Percentiles rank a stretch among this genome's conserved stretches.
Evolutionary conservation across 1,284 basidiomycete species (phyloP).

Genomic region (Mycena citricolor): DNA sequence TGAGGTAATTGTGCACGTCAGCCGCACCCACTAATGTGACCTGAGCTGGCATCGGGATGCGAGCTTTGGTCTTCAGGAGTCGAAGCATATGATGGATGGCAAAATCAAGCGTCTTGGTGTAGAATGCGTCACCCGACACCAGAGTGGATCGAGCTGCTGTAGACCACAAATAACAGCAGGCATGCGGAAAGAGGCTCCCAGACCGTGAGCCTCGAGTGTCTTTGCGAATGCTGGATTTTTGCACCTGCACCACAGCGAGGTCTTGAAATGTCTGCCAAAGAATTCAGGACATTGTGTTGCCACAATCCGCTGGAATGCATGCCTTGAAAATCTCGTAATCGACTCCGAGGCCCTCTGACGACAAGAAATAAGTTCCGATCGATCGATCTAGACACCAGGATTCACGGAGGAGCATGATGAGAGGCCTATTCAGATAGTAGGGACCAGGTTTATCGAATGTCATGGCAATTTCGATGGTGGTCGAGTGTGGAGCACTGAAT

Average conservation of each 20-base stretch:
- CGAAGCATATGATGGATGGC: slow-evolving; percentile 62
- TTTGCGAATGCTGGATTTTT: slow-evolving; percentile 39
- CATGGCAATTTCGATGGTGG: slow-evolving; percentile 60
- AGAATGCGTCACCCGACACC: slow-evolving; percentile 45
- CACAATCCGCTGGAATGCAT: not conserved
- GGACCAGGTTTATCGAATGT: slow-evolving; percentile 59
- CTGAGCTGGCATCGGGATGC: slow-evolving; percentile 61
- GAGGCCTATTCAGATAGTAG: slow-evolving; percentile 64
- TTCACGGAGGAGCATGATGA: slow-evolving; percentile 74
- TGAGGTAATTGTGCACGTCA: slow-evolving; percentile 53
- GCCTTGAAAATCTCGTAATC: slow-evolving; percentile 50
- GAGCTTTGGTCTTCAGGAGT: slow-evolving; percentile 63
- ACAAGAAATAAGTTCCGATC: not conserved
- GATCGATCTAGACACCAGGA: not conserved
- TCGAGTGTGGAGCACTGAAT: slow-evolving; percentile 50
- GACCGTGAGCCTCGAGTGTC: slow-evolving; percentile 46
- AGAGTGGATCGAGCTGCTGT: slow-evolving; percentile 35
- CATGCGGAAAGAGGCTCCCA: slow-evolving; percentile 41
- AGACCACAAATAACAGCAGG: slow-evolving; percentile 39
- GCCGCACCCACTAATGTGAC: slow-evolving; percentile 71
- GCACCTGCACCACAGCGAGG: not conserved
- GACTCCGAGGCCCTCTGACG: slow-evolving; percentile 53
- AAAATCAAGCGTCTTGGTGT: slow-evolving; percentile 50
- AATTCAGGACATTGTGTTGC: not conserved
- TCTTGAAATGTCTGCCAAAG: no score